Conservation (phyloP, 169 alveolate genomes). For the Babesia divergens region DNA sequence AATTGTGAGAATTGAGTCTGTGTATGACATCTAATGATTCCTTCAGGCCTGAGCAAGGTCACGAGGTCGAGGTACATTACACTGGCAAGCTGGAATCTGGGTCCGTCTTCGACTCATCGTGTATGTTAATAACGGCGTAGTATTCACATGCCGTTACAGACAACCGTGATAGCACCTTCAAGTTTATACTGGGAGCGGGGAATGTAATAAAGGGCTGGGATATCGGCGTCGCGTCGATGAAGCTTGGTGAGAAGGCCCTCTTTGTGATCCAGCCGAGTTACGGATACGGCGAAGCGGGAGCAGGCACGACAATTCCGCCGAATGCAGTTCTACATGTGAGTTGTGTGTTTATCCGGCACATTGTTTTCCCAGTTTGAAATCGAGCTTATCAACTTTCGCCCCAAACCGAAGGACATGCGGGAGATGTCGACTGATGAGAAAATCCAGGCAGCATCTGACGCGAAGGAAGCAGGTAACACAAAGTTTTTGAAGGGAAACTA, state of each 20-base stretch:
- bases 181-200: conserved; percentile 77
- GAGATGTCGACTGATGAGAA: conserved; percentile 78
- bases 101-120: conserved; percentile 78
- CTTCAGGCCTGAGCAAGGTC: conserved; percentile 73
- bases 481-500: conserved; percentile 64
- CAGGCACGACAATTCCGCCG: conserved; percentile 79
- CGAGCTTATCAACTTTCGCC: conserved; percentile 72
- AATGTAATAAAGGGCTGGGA: conserved; percentile 81
- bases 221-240: conserved; percentile 75
- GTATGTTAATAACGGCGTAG: conserved; percentile 37
- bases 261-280: conserved; percentile 67
- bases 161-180: conserved; percentile 73
- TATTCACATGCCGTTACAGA: conserved; percentile 1
- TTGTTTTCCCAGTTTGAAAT: conserved; percentile 71
- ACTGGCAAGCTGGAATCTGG: conserved; percentile 79
- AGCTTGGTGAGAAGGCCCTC: conserved; percentile 64
- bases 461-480: conserved; percentile 74
- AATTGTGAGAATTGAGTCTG: conserved; percentile 5
- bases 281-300: conserved; percentile 83
- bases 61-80: conserved; percentile 82
- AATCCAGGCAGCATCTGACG: conserved; percentile 76
- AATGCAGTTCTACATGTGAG: conserved; percentile 70
- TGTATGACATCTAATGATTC: neutral
- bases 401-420: conserved; percentile 68
- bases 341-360: neutral